These are phyloP conservation scores for Myxozyma udenii DNA, from an alignment of 805 yeast genomes.

Conservation along the genomic window DNA sequence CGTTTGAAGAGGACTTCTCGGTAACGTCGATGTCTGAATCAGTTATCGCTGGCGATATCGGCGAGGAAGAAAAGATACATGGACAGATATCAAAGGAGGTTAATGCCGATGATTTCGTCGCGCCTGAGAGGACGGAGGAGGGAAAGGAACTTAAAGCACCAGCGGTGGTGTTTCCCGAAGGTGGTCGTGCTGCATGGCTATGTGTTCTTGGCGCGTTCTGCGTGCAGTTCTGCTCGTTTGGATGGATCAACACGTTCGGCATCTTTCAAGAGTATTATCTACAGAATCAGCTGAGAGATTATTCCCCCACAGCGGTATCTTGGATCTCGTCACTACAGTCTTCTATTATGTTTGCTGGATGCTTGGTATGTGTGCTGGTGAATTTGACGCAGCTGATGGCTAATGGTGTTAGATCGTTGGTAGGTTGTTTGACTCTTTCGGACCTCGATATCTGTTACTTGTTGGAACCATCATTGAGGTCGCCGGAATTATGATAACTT, in stretches of 20 bases:
- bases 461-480: slow-evolving; percentile 32
- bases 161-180: slow-evolving; percentile 44
- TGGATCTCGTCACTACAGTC: slow-evolving; percentile 40
- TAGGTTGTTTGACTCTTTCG: slow-evolving; percentile 27
- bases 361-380: slow-evolving; percentile 33
- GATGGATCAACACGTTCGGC: slow-evolving; percentile 42
- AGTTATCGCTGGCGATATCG: too few relatives aligned
- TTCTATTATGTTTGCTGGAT: slow-evolving; percentile 31
- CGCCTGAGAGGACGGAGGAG: slow-evolving; percentile 11
- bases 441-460: slow-evolving; percentile 23
- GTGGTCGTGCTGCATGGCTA: slow-evolving; percentile 55
- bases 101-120: too few relatives aligned
- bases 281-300: slow-evolving; percentile 26
- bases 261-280: slow-evolving; percentile 36
- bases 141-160: not conserved
- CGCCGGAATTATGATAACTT: slow-evolving; percentile 37
- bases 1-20: too few relatives aligned
- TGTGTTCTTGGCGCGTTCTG: slow-evolving; percentile 55
- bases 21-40: too few relatives aligned
- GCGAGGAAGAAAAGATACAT: too few relatives aligned
- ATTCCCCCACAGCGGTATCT: slow-evolving; percentile 35
- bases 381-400: slow-evolving; percentile 17
- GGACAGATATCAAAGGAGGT: too few relatives aligned
- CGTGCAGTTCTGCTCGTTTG: slow-evolving; percentile 59
- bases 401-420: slow-evolving; percentile 17